Base-by-base conservation (phyloP, 164 flowering plant species). In the Magnolia kwangsiensis region DNA sequence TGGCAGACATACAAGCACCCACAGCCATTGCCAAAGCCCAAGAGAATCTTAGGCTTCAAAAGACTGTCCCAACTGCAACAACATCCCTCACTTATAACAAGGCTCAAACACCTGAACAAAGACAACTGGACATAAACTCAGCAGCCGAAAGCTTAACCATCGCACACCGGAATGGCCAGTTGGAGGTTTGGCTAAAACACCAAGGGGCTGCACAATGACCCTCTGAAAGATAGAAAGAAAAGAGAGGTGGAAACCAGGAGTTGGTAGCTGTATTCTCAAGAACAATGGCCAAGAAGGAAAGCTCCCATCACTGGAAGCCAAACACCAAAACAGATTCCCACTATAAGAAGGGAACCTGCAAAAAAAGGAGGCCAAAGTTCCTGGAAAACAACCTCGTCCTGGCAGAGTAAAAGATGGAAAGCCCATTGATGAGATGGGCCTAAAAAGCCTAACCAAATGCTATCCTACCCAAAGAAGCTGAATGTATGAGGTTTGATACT, bases 281-380 rank as follows among this genome's bases (percentile, higher is more conserved):
- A 61, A 66, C 65, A n/a, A 65, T 51, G 65, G 51, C 23, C 75
- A 19, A 55, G 18, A 50, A 72, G 59, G 51, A 74, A 16, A 66
- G 65, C 82, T 63, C 50, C 85, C 79, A 81, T 51, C 74, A 72
- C 76, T 63, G 74, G 86, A 68, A 71, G 67, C 69, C 61, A 76
- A 71, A 76, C 23, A 61, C n/a, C 21, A 0, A 16, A 76, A 76
- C 78, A 76, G 73, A n/a, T 72, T 70, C 74, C 50, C 79, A 75
- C 83, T 84, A 23, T 14, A 7, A 1, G 19, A n/a, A 65, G 88
- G 84, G 80, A 83, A 80, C 81, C 91, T 81, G 90, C 78, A 55
- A 81, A 89, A 90, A 90, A 83, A 84, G 59, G 77, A 67, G 45
- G 83, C 84, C 85, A 71, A 20, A 73, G 83, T 65, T 69, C 76